These are phyloP conservation scores for Creolimax fragrantissima DNA, from an alignment of 78 protist genomes.

Conservation along the genomic window DNA sequence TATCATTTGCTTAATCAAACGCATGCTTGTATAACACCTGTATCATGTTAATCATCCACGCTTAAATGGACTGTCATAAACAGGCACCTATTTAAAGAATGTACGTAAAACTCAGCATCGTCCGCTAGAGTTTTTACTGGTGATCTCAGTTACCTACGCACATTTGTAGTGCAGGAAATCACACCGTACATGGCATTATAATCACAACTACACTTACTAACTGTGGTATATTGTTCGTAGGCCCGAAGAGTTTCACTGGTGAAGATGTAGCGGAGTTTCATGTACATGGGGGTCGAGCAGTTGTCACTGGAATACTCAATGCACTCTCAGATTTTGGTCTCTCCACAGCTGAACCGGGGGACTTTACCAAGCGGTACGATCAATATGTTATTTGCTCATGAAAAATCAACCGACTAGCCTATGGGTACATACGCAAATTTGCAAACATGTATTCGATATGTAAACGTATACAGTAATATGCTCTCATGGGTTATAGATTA, in stretches of 20 bases:
- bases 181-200: not conserved
- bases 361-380: conserved; percentile 59
- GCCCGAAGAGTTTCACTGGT: conserved; percentile 82
- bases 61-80: not conserved
- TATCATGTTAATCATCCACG: too few species aligned
- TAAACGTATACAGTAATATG: too few species aligned
- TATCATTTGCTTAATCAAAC: too few species aligned
- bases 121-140: not conserved
- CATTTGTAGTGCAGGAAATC: not conserved
- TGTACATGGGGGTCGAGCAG: conserved; percentile 80
- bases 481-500: too few species aligned
- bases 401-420: too few species aligned
- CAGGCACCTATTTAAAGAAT: not conserved
- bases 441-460: too few species aligned
- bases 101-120: not conserved
- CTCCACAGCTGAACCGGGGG: conserved; percentile 70
- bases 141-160: not conserved
- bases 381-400: not conserved
- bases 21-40: too few species aligned
- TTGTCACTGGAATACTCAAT: conserved; percentile 51
- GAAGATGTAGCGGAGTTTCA: conserved; percentile 85
- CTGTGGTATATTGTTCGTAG: too few species aligned
- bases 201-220: not conserved
- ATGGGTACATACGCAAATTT: too few species aligned
- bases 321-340: not conserved